Evolutionary conservation across 2,329 filamentous ascomycete genomes (phyloP), one percentile per base, ranked within the genome.

Genomic region (Niveomyces coronatus): DNA sequence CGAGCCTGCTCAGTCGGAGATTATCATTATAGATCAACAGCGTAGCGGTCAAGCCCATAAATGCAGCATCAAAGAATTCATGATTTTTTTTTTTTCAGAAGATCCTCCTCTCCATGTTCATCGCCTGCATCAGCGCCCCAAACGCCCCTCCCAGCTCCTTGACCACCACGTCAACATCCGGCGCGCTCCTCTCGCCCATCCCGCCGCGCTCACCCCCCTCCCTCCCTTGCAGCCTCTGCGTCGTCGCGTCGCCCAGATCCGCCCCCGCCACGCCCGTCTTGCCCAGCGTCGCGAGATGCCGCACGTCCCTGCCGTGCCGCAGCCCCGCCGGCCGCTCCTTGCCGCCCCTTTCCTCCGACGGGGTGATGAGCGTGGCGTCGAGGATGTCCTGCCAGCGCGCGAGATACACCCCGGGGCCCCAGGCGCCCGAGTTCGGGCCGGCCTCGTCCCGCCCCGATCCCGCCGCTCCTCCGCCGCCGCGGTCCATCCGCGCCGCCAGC

Each of bases 401-500:
- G 17, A 87, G 70, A 51, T 82, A 88, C 32, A 82, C 73, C 2
- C 84, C 84, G 0, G 84, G 82, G 0, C 82, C 82, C 17, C 66
- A 67, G 37, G 70, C 49, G 35, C 42, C 70, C 24, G 62, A 36
- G n/a, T n/a, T n/a, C n/a, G n/a, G n/a, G n/a, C n/a, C n/a, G n/a
- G n/a, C n/a, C 3, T 45, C 40, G 19, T 49, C 47, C 28, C 18
- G 28, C 28, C 18, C 2, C 26, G 13, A 3, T n/a, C 13, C 3
- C 23, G 32, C 4, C 14, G 4, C n/a, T 14, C 13, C 14, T 14
- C 40, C 44, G 28, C 47, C 45, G 29, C 35, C 46, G 23, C 37
- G 40, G 31, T 52, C 49, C 4, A 50, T 44, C 2, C 51, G 50
- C 38, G 67, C 64, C 31, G 85, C 63, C 17, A 85, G 68, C 1